Base-by-base conservation (phyloP, 2,329 filamentous ascomycete species). In the Metarhizium robertsii region DNA sequence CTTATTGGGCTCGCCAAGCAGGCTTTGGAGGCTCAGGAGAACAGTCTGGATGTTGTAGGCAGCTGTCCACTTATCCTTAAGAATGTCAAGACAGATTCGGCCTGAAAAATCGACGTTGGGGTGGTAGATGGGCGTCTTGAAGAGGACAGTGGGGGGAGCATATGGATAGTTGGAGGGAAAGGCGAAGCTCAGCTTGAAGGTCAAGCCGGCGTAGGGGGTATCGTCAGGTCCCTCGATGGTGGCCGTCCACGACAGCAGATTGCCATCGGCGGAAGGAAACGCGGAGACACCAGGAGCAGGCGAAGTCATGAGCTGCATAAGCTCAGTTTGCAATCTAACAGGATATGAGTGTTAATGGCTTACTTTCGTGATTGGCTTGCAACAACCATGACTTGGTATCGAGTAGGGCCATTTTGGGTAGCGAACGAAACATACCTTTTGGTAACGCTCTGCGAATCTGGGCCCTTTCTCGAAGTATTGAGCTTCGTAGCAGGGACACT, bases 51-150 rank as follows among this genome's bases (percentile, higher is more conserved):
- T 91, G 68, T 97, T 97, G 80, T 96, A 95, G 47, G 95, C 92
- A 18, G 94, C 91, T 57, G 91, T 96, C 94, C 94, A 99, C 77
- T 96, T 96, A 73, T 97, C 94, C 80, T 96, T 97, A 61, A 99
- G 79, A 63, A 99, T 99, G 68, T 99, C 95, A 58, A 99, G 80
- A 71, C 94, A 99, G 73, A 99, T 99, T 55, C 94, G 84, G 45
- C 94, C 94, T 3, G 88, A 92, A 76, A 99, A 96, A 75, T 99
- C 94, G 64, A 99, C 90, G 66, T 99, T 99, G 54, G 94, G 94
- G 73, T 99, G 94, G 79, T 97, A 99, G 74, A 99, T 96, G 42
- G 94, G 94, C 6, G 95, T 99, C 78, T 92, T 95, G 84, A 96
- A 99, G 57, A 96, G 81, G 18, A 99, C 94, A 2, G 87, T 90